These are phyloP conservation scores for Platanus orientalis DNA, from an alignment of 164 flowering plant species.

Conservation along the genomic window DNA sequence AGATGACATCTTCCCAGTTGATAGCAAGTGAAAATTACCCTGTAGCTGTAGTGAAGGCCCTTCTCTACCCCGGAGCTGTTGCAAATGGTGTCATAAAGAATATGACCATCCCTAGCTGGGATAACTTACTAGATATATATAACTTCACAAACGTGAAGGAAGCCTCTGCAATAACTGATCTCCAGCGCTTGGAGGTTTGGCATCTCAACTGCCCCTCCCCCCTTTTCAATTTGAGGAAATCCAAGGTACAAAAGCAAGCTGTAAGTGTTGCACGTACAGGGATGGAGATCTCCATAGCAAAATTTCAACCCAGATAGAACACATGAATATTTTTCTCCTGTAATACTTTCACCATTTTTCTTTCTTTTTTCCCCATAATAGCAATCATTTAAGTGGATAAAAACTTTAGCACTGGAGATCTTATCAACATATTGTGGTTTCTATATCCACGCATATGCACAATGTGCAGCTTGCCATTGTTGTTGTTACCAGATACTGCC, in stretches of 20 bases:
- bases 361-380: no score
- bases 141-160: conserved; percentile 73
- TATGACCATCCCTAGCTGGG: conserved; percentile 75
- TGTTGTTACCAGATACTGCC: neutral
- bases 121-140: conserved; percentile 50
- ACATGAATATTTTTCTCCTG: no score
- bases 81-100: conserved; percentile 44
- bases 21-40: conserved; percentile 82
- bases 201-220: conserved; percentile 5
- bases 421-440: no score
- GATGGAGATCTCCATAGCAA: no score
- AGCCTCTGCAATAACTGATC: conserved; percentile 64
- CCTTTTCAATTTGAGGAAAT: neutral
- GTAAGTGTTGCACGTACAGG: no score
- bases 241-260: neutral
- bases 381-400: no score
- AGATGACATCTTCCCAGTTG: no score
- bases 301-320: no score
- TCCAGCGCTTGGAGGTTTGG: conserved; percentile 86
- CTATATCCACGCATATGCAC: neutral
- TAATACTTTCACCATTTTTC: no score
- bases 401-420: neutral
- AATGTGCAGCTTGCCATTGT: neutral
- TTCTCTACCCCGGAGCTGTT: conserved; percentile 80
- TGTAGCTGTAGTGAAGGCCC: conserved; percentile 51